These are phyloP conservation scores for Dactylellina parvicollis DNA, from an alignment of 2,329 filamentous ascomycete genomes.

Conservation along the genomic window DNA sequence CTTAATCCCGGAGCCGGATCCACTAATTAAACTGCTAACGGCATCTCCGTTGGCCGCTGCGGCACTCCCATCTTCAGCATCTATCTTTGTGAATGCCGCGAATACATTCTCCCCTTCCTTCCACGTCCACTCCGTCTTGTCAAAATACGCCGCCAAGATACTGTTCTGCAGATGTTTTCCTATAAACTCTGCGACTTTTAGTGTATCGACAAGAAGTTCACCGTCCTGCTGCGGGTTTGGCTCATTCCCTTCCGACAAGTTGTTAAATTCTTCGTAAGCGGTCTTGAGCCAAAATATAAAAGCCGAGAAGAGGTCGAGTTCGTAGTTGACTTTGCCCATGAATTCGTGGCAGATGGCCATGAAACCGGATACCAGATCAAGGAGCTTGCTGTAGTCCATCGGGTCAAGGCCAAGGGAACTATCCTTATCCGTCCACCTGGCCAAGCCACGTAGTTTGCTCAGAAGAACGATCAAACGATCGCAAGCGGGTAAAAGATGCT, in stretches of 20 bases:
- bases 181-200: conserved; percentile 58
- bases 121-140: conserved; percentile 49
- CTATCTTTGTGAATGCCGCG: conserved; percentile 55
- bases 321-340: conserved; percentile 57
- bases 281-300: conserved; percentile 58
- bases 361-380: conserved; percentile 57
- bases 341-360: conserved; percentile 58
- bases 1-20: conserved; percentile 44
- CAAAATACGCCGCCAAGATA: conserved; percentile 56
- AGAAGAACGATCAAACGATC: conserved; percentile 84
- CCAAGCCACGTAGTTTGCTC: conserved; percentile 82
- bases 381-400: conserved; percentile 58
- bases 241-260: conserved; percentile 57
- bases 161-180: conserved; percentile 57
- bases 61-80: conserved; percentile 3
- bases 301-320: conserved; percentile 57
- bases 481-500: conserved; percentile 87
- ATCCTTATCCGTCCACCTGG: conserved; percentile 67
- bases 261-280: conserved; percentile 57
- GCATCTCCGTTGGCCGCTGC: conserved; percentile 6
- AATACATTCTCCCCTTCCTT: conserved; percentile 57
- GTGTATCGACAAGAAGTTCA: conserved; percentile 55
- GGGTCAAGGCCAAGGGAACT: conserved; percentile 58
- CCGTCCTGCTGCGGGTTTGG: conserved; percentile 53
- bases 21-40: conserved; percentile 45